These are phyloP conservation scores for Pythium insidiosum DNA, from an alignment of 352 stramenopile species.

Conservation along the genomic window DNA sequence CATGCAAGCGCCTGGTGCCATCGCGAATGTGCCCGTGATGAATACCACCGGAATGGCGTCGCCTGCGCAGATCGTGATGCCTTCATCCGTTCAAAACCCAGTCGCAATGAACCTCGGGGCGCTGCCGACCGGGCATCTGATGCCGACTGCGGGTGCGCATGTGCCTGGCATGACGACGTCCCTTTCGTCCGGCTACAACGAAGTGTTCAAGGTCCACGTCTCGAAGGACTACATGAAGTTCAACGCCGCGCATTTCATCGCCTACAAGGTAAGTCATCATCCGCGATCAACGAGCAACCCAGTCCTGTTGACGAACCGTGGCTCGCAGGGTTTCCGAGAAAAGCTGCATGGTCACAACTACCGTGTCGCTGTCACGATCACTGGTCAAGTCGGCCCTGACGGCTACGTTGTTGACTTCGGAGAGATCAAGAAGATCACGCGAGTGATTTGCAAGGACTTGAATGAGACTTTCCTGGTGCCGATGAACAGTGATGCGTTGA, in stretches of 20 bases:
- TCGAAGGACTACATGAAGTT: constrained; percentile 91
- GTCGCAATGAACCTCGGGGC: not conserved
- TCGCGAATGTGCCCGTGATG: constrained; percentile 4
- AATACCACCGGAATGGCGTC: constrained; percentile 6
- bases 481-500: constrained; percentile 91
- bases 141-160: constrained; percentile 5
- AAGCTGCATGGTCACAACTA: constrained; percentile 98
- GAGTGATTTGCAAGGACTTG: constrained; percentile 93
- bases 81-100: no score
- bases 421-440: constrained; percentile 94
- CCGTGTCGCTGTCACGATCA: constrained; percentile 88
- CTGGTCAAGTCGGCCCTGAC: constrained; percentile 80
- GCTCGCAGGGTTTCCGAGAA: constrained; percentile 89
- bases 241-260: constrained; percentile 86
- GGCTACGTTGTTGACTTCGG: constrained; percentile 98
- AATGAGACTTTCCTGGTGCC: constrained; percentile 98
- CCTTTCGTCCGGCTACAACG: constrained; percentile 34
- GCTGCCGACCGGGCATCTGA: constrained; percentile 6
- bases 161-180: constrained; percentile 11
- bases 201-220: constrained; percentile 85
- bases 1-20: constrained; percentile 6
- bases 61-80: no score
- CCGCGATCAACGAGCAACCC: not conserved
- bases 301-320: not conserved
- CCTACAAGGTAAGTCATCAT: constrained; percentile 71